Evolutionary conservation across 768 basidiomycete species (phyloP), one percentile per base, ranked within the genome.

Genomic region (Psilocybe cubensis): DNA sequence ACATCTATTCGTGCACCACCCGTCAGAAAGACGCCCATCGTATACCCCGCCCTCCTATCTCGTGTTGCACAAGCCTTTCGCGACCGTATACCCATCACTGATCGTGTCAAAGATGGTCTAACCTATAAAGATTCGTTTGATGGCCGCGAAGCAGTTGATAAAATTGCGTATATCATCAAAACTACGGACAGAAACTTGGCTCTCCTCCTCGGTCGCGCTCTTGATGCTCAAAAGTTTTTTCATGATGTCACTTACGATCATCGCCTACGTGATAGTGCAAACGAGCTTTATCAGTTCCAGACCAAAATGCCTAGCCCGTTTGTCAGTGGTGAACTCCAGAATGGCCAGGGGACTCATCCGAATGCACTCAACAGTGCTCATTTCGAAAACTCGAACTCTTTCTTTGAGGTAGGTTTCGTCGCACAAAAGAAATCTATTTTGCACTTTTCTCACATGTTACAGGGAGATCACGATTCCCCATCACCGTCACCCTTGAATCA

Each of bases 161-260:
- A 94, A 75, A 93, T 99, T 62, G 90, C 94, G 12, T 94, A 97
- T 68, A 96, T 99, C 69, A 97, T 98, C 82, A 96, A 96, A 75
- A 98, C 97, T 3, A 94, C 95, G 5, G 97, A 99, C 74, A 84
- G 97, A 12, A 98, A 97, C 72, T 82, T 99, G 24, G 97, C 97
- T 10, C 76, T 98, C 43, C 80, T 99, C 2, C 83, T 98, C n/a
- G 97, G 97, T 4, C 84, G 97, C 40, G 95, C 97, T 2, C 78
- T 99, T 52, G 97, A 98, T 67, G 91, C 96, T 8, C 97, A 98
- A 72, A 98, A 98, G 75, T 98, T 94, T 76, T 98, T 99, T 70
- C 97, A 99, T 68, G 97, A 98, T 67, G 97, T 99, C 63, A 98
- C 97, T 8, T 99, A 98, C 68, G 96, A 98, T 67, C 97, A 99